Percentiles rank a stretch among this genome's conserved stretches.
Conservation (phyloP, 208 protist species). For the Trypanosoma scelopori region DNA sequence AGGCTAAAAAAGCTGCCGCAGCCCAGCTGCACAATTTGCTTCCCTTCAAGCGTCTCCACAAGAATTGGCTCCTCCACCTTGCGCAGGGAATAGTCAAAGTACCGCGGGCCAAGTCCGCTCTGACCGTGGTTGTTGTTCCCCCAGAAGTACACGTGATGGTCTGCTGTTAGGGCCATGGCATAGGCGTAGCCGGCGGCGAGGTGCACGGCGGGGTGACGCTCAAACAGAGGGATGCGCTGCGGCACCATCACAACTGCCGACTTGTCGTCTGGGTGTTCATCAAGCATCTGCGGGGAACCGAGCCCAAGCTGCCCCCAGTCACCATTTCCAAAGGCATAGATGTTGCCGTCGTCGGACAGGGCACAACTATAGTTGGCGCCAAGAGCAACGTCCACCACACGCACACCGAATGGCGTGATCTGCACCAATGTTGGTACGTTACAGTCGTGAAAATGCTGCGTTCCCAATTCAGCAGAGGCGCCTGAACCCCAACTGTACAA, state of each 20-base stretch:
- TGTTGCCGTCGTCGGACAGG: constrained; percentile 49
- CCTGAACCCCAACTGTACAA: constrained; percentile 86
- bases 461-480: constrained; percentile 76
- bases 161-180: constrained; percentile 71
- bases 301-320: constrained; percentile 89
- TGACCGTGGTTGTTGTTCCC: constrained; percentile 92
- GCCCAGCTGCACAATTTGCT: constrained; percentile 70
- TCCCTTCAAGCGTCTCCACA: constrained; percentile 65
- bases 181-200: constrained; percentile 82
- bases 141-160: constrained; percentile 86
- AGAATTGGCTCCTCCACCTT: constrained; percentile 73
- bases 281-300: constrained; percentile 37
- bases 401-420: constrained; percentile 59
- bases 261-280: constrained; percentile 41
- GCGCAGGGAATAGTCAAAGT: constrained; percentile 52
- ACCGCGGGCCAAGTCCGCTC: constrained; percentile 63
- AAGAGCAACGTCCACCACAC: constrained; percentile 71
- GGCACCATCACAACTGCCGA: constrained; percentile 55
- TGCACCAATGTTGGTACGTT: constrained; percentile 54
- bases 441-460: constrained; percentile 57
- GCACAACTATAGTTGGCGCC: constrained; percentile 85
- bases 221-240: constrained; percentile 72
- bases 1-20: constrained; percentile 88
- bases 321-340: constrained; percentile 82
- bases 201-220: constrained; percentile 46